Conservation (phyloP, 208 protist genomes). For the Porcisia hertigi region DNA sequence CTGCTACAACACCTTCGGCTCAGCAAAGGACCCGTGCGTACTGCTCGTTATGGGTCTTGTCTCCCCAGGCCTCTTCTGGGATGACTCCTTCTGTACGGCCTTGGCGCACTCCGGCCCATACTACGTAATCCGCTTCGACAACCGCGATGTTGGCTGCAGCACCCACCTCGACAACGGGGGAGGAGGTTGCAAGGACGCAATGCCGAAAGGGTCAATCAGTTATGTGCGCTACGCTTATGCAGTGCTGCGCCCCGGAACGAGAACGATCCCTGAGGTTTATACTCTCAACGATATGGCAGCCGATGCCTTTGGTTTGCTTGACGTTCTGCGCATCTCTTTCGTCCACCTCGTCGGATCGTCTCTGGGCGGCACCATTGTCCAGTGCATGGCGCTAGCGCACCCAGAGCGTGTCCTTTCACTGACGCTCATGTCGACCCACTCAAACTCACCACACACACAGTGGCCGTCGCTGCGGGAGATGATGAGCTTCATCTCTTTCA, state of each 20-base stretch:
- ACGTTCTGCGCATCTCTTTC: slow-evolving; percentile 31
- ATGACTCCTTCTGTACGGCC: slow-evolving; percentile 48
- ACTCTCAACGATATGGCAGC: slow-evolving; percentile 60
- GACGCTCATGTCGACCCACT: slow-evolving; percentile 51
- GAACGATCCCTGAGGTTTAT: slow-evolving; percentile 49
- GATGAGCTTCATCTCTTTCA: slow-evolving; percentile 37
- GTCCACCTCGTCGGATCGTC: slow-evolving; percentile 71
- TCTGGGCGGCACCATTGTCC: slow-evolving; percentile 74
- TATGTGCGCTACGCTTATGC: slow-evolving; percentile 30
- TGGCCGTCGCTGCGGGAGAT: slow-evolving; percentile 52
- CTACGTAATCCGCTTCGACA: slow-evolving; percentile 78
- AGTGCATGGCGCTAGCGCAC: slow-evolving; percentile 56
- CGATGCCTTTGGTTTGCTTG: slow-evolving; percentile 64
- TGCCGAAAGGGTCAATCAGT: slow-evolving; percentile 1
- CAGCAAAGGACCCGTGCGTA: slow-evolving; percentile 24
- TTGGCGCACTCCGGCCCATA: slow-evolving; percentile 39
- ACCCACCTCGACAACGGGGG: slow-evolving; percentile 64
- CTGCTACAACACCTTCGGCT: slow-evolving; percentile 76
- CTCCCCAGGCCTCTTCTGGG: slow-evolving; percentile 58
- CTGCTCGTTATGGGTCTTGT: slow-evolving; percentile 70
- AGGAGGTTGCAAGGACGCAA: neutral
- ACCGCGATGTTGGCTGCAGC: slow-evolving; percentile 72
- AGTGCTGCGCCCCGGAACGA: slow-evolving; percentile 34
- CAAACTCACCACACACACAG: slow-evolving; percentile 23
- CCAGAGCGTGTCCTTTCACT: slow-evolving; percentile 54